Evolutionary conservation across 139 green algal genomes (phyloP).

Genomic region (Haematococcus lacustris): DNA sequence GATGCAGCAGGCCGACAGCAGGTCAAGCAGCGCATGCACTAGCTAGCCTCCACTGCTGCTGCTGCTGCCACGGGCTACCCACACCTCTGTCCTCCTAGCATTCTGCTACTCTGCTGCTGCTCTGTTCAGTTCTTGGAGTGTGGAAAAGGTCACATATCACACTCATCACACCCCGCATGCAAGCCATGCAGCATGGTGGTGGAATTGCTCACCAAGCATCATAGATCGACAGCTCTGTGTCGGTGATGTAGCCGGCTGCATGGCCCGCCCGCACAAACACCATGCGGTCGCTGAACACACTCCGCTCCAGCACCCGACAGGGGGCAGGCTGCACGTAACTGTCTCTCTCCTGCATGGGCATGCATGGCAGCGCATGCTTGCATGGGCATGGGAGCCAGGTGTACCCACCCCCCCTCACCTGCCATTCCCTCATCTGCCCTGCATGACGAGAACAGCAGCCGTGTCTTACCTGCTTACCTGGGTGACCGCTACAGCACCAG

Average conservation of each 20-base stretch:
- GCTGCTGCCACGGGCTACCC: neutral
- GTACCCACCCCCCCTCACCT: no score
- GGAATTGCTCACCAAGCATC: slow-evolving; percentile 33
- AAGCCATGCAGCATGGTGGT: neutral
- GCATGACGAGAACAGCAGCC: no score
- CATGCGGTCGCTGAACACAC: slow-evolving; percentile 94
- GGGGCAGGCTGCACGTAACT: slow-evolving; percentile 27
- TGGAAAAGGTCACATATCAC: no score
- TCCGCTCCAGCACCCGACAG: slow-evolving; percentile 85
- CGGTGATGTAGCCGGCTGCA: slow-evolving; percentile 65
- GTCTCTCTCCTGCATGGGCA: slow-evolving; percentile 46
- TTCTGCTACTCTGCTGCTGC: no score
- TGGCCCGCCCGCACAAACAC: slow-evolving; percentile 94
- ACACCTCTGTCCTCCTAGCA: neutral
- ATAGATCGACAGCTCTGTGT: slow-evolving; percentile 86
- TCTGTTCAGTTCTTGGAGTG: no score
- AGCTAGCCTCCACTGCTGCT: neutral
- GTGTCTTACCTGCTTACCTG: no score
- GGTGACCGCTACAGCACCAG: no score
- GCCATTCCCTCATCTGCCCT: no score
- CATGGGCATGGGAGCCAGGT: no score
- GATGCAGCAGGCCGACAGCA: no score
- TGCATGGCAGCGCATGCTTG: no score
- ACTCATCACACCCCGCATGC: neutral
- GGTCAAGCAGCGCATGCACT: neutral